Evolutionary conservation across 2,329 filamentous ascomycete genomes (phyloP).

Genomic region (Arthroderma sp.): DNA sequence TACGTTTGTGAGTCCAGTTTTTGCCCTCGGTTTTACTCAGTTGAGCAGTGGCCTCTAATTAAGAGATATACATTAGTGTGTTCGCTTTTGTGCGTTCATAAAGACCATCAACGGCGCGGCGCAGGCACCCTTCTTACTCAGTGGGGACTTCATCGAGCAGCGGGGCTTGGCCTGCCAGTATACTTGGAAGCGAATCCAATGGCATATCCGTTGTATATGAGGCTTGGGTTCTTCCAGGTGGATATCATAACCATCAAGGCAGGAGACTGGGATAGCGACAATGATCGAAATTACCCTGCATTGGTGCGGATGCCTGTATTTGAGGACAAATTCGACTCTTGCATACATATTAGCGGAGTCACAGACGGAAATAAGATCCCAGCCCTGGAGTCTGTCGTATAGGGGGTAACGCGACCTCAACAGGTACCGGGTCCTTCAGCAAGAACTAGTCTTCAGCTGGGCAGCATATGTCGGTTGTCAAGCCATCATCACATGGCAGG

Average conservation of each 20-base stretch:
- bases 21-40: background rate
- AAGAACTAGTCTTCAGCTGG: too few species aligned
- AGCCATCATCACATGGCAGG: too few species aligned
- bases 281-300: background rate
- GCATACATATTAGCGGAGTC: too few species aligned
- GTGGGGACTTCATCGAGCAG: constrained; percentile 15
- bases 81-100: constrained; percentile 13
- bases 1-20: background rate
- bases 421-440: too few species aligned
- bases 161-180: constrained; percentile 12
- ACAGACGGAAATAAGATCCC: too few species aligned
- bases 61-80: constrained; percentile 7
- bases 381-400: too few species aligned
- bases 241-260: background rate
- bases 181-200: constrained; percentile 13
- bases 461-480: too few species aligned
- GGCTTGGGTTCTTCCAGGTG: constrained; percentile 11
- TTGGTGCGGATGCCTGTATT: background rate
- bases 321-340: too few species aligned
- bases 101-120: constrained; percentile 14
- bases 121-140: constrained; percentile 13
- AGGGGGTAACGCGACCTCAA: too few species aligned
- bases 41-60: background rate
- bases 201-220: constrained; percentile 7
- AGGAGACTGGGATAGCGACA: background rate